Base-by-base conservation (phyloP, 2,329 filamentous ascomycete species). In the Fusarium udum region DNA sequence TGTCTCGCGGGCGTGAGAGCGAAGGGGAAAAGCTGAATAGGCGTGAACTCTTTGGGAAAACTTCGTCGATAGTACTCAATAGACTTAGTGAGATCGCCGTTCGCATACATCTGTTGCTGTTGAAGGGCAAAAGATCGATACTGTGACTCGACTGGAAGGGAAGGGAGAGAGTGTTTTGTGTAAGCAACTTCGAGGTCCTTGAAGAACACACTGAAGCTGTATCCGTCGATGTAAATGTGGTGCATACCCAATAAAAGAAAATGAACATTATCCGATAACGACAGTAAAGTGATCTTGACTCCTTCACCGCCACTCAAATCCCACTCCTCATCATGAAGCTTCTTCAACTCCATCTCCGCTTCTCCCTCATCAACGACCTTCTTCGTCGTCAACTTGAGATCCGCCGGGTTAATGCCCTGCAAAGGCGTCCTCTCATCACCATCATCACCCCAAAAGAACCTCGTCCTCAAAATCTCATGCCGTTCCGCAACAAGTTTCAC, bases 141-240 rank as follows among this genome's bases (percentile, higher is more conserved):
- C 31, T 52, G 48, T 24, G 48, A 36, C 16, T 34, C 48, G 0
- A 12, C n/a, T 11, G 48, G 31, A 20, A 52, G 31, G 26, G 31
- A 6, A 15, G 31, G n/a, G 31, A 52, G 48, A 1, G n/a, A 1
- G 6, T 24, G n/a, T 2, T 52, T 52, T 24, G n/a, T 52, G 31
- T 52, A 52, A 11, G 31, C 48, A 11, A 36, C n/a, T 26, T 52
- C 48, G 1, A 52, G 48, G 31, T 52, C 48, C 6, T 52, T 52
- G 31, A 52, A 52, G n/a, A 52, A 52, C 7, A 52, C 48, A 26
- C 48, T 52, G 31, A 52, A 52, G 53, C 61, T 68, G 39, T 53
- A 52, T 11, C 65, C 65, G 16, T 68, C 65, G 3, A 52, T 34
- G 8, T 42, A 42, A 26, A 68, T 64, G 48, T 68, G 65, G 24